Percentiles rank a stretch among this genome's conserved stretches.
Conservation (phyloP, 2,329 filamentous ascomycete species). For the Aspergillus thermomutatus region DNA sequence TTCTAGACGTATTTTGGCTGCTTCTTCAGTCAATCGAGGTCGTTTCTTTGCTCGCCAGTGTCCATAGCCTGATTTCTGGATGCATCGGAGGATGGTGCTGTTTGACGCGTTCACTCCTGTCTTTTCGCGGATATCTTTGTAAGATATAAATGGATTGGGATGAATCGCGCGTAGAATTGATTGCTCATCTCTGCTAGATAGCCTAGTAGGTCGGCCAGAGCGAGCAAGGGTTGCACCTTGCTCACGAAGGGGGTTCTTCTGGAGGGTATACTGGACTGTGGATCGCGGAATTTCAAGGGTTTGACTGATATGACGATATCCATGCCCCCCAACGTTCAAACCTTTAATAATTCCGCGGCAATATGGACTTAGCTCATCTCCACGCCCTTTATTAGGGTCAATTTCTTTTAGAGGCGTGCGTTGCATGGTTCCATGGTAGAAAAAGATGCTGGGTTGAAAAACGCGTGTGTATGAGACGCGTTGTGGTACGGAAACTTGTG, state of each 20-base stretch:
- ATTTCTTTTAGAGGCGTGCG: not conserved
- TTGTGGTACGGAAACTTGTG: too few relatives aligned
- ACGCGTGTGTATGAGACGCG: too few relatives aligned
- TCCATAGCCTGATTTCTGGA: not conserved
- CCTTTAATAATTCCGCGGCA: not conserved
- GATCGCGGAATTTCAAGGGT: not conserved
- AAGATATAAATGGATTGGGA: not conserved
- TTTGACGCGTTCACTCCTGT: not conserved
- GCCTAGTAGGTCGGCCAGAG: not conserved
- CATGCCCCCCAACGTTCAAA: too few relatives aligned
- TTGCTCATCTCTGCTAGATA: not conserved
- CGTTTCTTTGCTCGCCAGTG: not conserved
- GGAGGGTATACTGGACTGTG: not conserved
- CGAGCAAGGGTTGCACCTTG: not conserved
- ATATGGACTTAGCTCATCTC: not conserved
- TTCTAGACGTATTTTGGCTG: not conserved
- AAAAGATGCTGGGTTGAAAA: too few relatives aligned
- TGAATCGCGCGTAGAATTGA: not conserved
- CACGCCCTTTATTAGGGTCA: not conserved
- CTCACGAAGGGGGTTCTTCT: not conserved
- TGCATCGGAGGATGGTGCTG: not conserved
- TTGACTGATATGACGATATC: too few relatives aligned
- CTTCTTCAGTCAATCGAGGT: not conserved
- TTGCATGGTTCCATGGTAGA: constrained; percentile 7
- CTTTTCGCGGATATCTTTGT: not conserved